Base-by-base conservation (phyloP, 163 green algal genomes). In the Chloromonas sp. region DNA sequence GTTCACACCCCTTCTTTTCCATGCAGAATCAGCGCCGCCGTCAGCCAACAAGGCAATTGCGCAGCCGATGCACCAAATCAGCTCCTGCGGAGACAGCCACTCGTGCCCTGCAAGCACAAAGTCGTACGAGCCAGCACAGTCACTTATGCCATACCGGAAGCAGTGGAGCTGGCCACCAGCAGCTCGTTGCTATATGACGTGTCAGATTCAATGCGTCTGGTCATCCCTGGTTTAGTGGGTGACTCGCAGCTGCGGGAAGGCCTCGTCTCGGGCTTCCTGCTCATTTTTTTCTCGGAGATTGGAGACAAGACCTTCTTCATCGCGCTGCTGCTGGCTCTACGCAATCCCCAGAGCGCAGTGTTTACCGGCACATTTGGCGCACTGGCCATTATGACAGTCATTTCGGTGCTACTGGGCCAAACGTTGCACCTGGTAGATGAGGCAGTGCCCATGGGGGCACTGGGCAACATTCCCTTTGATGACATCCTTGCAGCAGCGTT, bases 271-370 rank as follows among this genome's bases (percentile, higher is more conserved):
- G 94, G 93, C 1, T 97, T 99, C 82, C 91, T 99, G 60, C 94
- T 99, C 0, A 98, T 99, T 71, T 94, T 99, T 82, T 98, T 99
- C 88, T 96, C 92, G 14, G 95, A 99, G 88, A 95, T 99, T 1
- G 97, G 97, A 57, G 97, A 99, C 89, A 99, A 99, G 87, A 99
- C 97, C 0, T 99, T 99, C 90, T 99, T 99, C 90, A 98, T 99
- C 77, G 96, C 97, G 0, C 85, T 98, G 82, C 91, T 98, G 81
- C 89, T 98, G 74, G 92, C 96, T 1, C 86, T 97, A 71, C 92
- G 93, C 79, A 85, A 89, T 60, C 81, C 87, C 8, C 89, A 93
- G 83, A 70, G 70, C 14, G 82, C 85, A 0, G 95, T 98, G 3
- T 98, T 99, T 87, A 85, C 84, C 1, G 95, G 96, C 78, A 98